phyloP scores from a whole-genome alignment of 768 basidiomycete genomes.

The Leccinum imitatum region DNA sequence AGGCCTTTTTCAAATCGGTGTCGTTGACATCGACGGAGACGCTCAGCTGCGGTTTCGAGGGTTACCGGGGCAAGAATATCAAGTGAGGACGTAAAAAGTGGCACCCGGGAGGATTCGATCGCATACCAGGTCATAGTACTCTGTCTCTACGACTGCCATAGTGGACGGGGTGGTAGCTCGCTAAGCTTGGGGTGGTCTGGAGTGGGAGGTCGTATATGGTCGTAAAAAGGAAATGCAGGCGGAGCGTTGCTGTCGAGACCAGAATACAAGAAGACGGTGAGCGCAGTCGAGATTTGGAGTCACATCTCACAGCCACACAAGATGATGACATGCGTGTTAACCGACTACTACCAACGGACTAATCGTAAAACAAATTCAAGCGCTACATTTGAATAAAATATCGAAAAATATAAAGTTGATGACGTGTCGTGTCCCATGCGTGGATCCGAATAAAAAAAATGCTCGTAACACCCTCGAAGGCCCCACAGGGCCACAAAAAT shows the following conservation, averaged over 20 bases:
- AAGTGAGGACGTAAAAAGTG: neutral
- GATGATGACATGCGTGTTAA: constrained; percentile 20
- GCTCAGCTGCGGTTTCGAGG: constrained; percentile 49
- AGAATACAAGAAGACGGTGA: neutral
- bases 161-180: neutral
- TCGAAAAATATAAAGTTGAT: constrained; percentile 22
- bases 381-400: constrained; percentile 34
- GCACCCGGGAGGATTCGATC: constrained; percentile 1
- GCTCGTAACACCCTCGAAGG: constrained; percentile 8
- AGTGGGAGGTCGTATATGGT: constrained; percentile 5
- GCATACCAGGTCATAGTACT: constrained; percentile 83
- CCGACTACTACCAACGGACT: neutral
- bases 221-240: neutral
- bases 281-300: neutral
- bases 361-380: constrained; percentile 8
- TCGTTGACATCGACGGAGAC: constrained; percentile 74
- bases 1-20: constrained; percentile 89
- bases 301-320: constrained; percentile 29
- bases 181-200: neutral
- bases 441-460: constrained; percentile 25
- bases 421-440: constrained; percentile 19
- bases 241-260: neutral
- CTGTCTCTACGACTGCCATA: constrained; percentile 89
- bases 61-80: neutral
- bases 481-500: neutral